phyloP scores from a whole-genome alignment of 2,329 filamentous ascomycete genomes.

The Aspergillus caelatus region DNA sequence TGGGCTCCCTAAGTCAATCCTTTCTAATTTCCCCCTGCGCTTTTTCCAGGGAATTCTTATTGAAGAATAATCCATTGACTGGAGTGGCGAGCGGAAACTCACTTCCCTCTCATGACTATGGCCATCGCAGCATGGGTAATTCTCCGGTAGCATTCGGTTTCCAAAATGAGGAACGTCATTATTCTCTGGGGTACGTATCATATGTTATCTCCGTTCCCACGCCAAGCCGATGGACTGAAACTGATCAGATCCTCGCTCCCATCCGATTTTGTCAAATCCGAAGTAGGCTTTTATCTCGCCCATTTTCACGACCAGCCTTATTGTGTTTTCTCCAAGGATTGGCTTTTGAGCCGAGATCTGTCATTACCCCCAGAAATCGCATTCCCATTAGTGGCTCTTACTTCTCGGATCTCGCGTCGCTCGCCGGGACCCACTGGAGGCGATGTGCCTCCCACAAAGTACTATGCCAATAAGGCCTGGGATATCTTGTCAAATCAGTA shows the following conservation, averaged over 20 bases:
- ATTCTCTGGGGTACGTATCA: background rate
- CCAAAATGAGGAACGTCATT: background rate
- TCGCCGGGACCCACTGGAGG: constrained; percentile 5
- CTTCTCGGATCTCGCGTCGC: constrained; percentile 20
- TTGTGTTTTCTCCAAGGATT: constrained; percentile 24
- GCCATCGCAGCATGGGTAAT: background rate
- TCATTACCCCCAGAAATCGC: constrained; percentile 23
- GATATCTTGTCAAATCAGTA: constrained; percentile 23
- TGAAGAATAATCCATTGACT: constrained; percentile 4
- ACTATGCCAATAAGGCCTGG: constrained; percentile 25
- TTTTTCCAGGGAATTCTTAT: constrained; percentile 15
- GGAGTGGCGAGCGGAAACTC: background rate
- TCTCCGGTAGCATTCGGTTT: background rate
- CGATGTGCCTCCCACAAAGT: constrained; percentile 5
- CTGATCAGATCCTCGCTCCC: constrained; percentile 2
- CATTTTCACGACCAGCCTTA: constrained; percentile 32
- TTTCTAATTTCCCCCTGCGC: background rate
- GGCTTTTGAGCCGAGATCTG: constrained; percentile 17
- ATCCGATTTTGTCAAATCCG: constrained; percentile 15
- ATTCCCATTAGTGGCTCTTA: constrained; percentile 27
- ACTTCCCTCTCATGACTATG: background rate
- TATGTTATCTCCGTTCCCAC: background rate
- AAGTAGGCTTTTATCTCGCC: constrained; percentile 25
- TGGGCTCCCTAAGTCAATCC: too few relatives aligned
- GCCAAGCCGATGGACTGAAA: background rate